These are phyloP conservation scores for Tetracladium setigerum DNA, from an alignment of 495 filamentous ascomycete species.

Conservation along the genomic window DNA sequence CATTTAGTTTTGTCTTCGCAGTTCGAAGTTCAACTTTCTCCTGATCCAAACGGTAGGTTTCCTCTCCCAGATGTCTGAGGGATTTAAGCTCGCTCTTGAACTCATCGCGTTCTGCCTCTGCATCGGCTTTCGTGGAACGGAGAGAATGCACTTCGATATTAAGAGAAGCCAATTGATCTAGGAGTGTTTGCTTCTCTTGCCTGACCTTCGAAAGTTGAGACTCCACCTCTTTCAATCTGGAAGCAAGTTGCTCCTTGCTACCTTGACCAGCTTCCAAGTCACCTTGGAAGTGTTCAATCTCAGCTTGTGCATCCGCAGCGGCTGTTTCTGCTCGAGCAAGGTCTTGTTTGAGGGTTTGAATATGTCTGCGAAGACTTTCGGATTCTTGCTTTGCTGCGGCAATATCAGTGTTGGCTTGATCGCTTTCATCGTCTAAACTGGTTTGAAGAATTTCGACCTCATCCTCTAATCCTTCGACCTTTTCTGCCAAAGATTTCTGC, in stretches of 20 bases:
- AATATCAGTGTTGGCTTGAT: constrained; percentile 51
- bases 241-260: constrained; percentile 27
- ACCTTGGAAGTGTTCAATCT: constrained; percentile 50
- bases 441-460: constrained; percentile 71
- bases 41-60: constrained; percentile 48
- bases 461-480: constrained; percentile 68
- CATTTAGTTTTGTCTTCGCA: constrained; percentile 49
- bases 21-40: constrained; percentile 56
- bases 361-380: constrained; percentile 40
- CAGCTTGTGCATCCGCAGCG: constrained; percentile 38
- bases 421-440: constrained; percentile 66
- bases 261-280: constrained; percentile 34
- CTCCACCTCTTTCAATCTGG: constrained; percentile 28
- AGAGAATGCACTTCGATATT: constrained; percentile 53
- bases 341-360: constrained; percentile 38
- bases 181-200: constrained; percentile 51
- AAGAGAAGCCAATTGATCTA: constrained; percentile 54
- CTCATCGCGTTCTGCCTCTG: constrained; percentile 58
- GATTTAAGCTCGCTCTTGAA: constrained; percentile 48
- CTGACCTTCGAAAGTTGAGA: constrained; percentile 37
- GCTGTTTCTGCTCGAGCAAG: constrained; percentile 33
- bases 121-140: constrained; percentile 41
- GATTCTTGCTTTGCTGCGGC: constrained; percentile 38
- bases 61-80: constrained; percentile 38
- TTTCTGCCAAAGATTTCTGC: constrained; percentile 54